Conservation (phyloP, 1,139 yeast species). For the Magnusiomyces paraingens region DNA sequence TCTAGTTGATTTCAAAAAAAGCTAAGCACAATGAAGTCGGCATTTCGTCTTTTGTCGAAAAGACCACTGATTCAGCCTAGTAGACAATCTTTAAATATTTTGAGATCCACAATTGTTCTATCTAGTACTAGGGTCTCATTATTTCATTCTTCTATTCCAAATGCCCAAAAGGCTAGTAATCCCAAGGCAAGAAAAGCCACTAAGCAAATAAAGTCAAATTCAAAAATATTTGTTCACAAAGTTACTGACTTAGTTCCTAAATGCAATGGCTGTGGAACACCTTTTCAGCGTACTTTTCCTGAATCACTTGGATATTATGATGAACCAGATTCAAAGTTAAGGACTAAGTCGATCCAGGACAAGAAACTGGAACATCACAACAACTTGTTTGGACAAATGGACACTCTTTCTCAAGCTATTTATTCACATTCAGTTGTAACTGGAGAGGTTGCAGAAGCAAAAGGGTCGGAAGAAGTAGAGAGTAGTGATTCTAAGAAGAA, state of each 20-base stretch:
- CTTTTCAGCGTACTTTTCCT: constrained; percentile 39
- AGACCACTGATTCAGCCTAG: too few relatives aligned
- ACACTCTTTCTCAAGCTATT: constrained; percentile 4
- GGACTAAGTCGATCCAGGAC: constrained; percentile 10
- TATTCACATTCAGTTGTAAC: neutral
- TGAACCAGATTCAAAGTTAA: constrained; percentile 9
- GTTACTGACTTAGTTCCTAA: constrained; percentile 14
- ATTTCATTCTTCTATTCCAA: too few relatives aligned
- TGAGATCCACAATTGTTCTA: too few relatives aligned
- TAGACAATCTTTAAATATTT: too few relatives aligned
- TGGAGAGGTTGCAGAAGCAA: neutral
- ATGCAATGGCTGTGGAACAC: constrained; percentile 46
- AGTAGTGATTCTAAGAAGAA: neutral
- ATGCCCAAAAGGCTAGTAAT: too few relatives aligned
- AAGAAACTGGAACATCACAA: constrained; percentile 13
- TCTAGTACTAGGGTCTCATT: too few relatives aligned
- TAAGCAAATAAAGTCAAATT: too few relatives aligned
- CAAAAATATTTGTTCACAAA: constrained; percentile 15
- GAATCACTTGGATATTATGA: constrained; percentile 40
- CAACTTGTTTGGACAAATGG: constrained; percentile 10
- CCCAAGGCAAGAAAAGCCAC: too few relatives aligned
- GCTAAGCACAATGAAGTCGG: too few relatives aligned
- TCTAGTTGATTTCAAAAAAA: too few relatives aligned
- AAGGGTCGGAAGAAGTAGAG: neutral
- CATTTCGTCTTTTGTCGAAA: too few relatives aligned